Conservation (phyloP, 1,284 basidiomycete genomes). For the Vanrija pseudolonga region DNA sequence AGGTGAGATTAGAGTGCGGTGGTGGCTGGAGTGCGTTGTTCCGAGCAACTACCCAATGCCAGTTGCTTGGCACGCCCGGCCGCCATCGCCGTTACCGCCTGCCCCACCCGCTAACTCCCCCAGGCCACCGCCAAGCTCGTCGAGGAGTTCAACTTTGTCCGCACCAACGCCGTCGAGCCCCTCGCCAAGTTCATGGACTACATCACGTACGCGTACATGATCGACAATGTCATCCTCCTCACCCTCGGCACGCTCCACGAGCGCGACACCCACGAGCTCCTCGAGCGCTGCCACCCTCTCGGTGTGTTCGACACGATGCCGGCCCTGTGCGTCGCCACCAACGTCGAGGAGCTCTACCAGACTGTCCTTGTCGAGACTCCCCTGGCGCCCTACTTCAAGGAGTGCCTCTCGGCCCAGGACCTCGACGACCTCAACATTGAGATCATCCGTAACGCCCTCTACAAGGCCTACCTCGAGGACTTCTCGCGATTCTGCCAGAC, state of each 20-base stretch:
- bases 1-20: conserved; percentile 41
- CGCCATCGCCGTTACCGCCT: neutral
- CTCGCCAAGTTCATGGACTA: conserved; percentile 94
- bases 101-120: neutral
- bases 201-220: conserved; percentile 98
- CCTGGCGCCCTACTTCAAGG: conserved; percentile 93
- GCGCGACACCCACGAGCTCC: conserved; percentile 92
- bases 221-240: conserved; percentile 97
- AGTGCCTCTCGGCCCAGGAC: conserved; percentile 90
- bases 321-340: conserved; percentile 96
- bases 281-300: conserved; percentile 94
- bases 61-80: neutral
- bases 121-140: conserved; percentile 4
- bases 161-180: conserved; percentile 86
- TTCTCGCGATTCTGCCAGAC: conserved; percentile 81
- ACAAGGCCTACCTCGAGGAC: conserved; percentile 98
- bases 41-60: no score
- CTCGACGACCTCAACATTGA: conserved; percentile 99
- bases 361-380: conserved; percentile 97
- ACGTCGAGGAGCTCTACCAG: conserved; percentile 98
- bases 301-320: conserved; percentile 99
- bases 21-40: no score
- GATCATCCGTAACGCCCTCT: conserved; percentile 99
- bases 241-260: conserved; percentile 98
- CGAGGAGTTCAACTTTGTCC: conserved; percentile 57